Conservation (phyloP, 2,329 filamentous ascomycete species). For the Verticillium longisporum region DNA sequence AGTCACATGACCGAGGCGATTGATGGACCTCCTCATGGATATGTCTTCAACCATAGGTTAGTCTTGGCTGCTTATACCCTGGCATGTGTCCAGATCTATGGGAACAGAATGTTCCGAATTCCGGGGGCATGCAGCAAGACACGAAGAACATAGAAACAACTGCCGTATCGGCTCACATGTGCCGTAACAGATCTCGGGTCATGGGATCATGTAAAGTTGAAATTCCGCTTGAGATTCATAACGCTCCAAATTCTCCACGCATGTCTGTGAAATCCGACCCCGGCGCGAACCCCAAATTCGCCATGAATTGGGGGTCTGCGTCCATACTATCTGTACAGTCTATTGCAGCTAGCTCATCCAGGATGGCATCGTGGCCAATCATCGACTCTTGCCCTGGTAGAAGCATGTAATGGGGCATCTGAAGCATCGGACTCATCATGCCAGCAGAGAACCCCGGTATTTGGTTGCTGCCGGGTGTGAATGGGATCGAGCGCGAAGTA, state of each 20-base stretch:
- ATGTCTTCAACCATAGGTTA: not conserved
- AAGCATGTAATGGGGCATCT: not conserved
- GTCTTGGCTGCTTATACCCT: not conserved
- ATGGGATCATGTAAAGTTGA: not conserved
- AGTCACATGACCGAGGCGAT: not conserved
- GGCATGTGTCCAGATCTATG: not conserved
- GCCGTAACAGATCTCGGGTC: not conserved
- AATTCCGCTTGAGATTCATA: conserved; percentile 6
- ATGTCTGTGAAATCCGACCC: conserved; percentile 53
- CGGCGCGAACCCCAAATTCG: conserved; percentile 58
- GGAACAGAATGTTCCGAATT: not conserved
- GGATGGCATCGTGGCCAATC: conserved; percentile 43
- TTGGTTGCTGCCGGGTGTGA: conserved; percentile 7
- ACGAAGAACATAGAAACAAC: not conserved
- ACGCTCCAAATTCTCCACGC: conserved; percentile 28
- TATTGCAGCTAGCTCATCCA: conserved; percentile 45
- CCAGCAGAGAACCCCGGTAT: not conserved
- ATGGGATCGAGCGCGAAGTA: conserved; percentile 9
- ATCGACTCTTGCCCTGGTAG: not conserved
- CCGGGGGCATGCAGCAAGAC: not conserved
- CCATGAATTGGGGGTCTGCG: conserved; percentile 57
- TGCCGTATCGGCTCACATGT: not conserved
- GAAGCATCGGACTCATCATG: conserved; percentile 2
- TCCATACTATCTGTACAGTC: conserved; percentile 42
- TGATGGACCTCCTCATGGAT: not conserved